Evolutionary conservation across 257 asterid species (phyloP).

Genomic region (Solanum neorickii): DNA sequence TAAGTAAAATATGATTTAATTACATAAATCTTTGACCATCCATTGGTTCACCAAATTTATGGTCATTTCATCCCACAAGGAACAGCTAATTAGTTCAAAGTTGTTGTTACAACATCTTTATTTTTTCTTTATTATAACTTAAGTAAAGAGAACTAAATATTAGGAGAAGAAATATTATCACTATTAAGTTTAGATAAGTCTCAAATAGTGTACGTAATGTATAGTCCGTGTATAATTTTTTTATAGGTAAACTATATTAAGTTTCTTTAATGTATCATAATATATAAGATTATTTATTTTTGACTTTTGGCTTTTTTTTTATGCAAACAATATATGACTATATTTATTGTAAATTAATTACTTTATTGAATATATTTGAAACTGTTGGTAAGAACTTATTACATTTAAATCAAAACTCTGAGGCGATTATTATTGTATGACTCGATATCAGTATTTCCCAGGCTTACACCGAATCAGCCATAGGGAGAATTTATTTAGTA

Average conservation of each 20-base stretch:
- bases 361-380: neutral
- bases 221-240: too few species aligned
- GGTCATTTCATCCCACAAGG: neutral
- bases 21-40: neutral
- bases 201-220: neutral
- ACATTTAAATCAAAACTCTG: too few species aligned
- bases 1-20: neutral
- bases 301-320: neutral
- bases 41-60: neutral
- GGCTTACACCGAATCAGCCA: neutral
- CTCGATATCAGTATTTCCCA: too few species aligned
- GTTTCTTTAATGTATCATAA: neutral
- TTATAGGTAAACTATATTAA: neutral
- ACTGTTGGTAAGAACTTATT: too few species aligned
- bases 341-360: too few species aligned
- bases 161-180: neutral
- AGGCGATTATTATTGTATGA: neutral
- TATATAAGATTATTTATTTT: too few species aligned
- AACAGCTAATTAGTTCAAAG: neutral
- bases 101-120: neutral
- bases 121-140: neutral
- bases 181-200: neutral
- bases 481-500: neutral
- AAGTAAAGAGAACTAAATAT: neutral
- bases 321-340: neutral